Conservation (phyloP, 169 alveolate genomes). For the Cryptosporidium meleagridis region DNA sequence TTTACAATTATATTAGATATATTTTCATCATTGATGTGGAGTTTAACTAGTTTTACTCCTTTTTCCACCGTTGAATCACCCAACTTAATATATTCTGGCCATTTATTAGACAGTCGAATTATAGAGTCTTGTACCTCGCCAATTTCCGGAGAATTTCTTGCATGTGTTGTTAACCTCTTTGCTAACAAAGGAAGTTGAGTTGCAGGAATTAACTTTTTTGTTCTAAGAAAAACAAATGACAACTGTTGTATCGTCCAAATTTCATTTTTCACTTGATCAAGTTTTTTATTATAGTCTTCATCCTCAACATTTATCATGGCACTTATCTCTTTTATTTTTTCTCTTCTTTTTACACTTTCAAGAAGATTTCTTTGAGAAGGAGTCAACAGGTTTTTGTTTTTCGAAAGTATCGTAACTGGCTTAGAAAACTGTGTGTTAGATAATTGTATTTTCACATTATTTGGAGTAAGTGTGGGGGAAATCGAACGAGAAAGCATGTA, state of each 20-base stretch:
- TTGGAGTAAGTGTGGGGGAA: slow-evolving; percentile 26
- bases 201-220: slow-evolving; percentile 48
- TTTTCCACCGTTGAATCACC: slow-evolving; percentile 47
- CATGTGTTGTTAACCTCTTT: slow-evolving; percentile 36
- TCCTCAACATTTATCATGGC: slow-evolving; percentile 37
- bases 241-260: slow-evolving; percentile 56
- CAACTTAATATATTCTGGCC: slow-evolving; percentile 52
- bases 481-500: slow-evolving; percentile 48
- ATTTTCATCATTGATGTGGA: slow-evolving; percentile 15
- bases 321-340: slow-evolving; percentile 42
- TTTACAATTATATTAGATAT: slow-evolving; percentile 1
- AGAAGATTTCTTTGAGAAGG: slow-evolving; percentile 62
- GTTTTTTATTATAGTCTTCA: slow-evolving; percentile 28
- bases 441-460: neutral
- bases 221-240: slow-evolving; percentile 20
- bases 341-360: slow-evolving; percentile 43
- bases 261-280: slow-evolving; percentile 24
- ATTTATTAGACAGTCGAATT: slow-evolving; percentile 14
- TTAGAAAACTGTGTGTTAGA: neutral
- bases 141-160: slow-evolving; percentile 48
- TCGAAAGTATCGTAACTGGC: slow-evolving; percentile 15
- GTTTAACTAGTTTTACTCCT: slow-evolving; percentile 44
- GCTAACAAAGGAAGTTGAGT: slow-evolving; percentile 58
- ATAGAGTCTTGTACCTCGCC: slow-evolving; percentile 28
- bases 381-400: slow-evolving; percentile 38